Base-by-base conservation (phyloP, 495 filamentous ascomycete species). In the Xylona heveae region DNA sequence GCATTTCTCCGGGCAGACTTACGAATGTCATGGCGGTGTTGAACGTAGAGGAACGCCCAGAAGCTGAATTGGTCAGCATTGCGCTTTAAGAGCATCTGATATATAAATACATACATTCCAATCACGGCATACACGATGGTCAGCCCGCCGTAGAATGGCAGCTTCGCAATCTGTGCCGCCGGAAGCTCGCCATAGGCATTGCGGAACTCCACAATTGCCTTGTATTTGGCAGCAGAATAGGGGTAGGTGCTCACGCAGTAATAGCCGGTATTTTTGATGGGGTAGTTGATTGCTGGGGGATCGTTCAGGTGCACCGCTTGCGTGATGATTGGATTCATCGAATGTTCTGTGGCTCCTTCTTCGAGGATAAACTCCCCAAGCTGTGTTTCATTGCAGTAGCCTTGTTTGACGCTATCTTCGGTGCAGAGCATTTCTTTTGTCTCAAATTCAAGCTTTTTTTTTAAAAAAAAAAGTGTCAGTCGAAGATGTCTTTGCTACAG, bases 151-250 rank as follows among this genome's bases (percentile, higher is more conserved):
- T 99, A 99, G 53, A 99, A 99, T 1, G 90, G 85, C 33, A 99
- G 67, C 51, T 95, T 95, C 9, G 88, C 74, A 45, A 99, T 94
- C 51, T 95, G 83, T 6, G 80, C 76, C 15, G 78, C 88, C 1
- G 88, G 82, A 30, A 99, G 73, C 60, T 95, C 85, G 46, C 88
- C 88, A 44, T 83, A 99, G 8, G 88, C 77, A 53, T 95, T 94
- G 36, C 81, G 68, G 50, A 95, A 95, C 47, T 83, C 82, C 29
- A 91, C 72, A 14, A 83, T 67, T 3, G 74, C 88, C 34, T 61
- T 68, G 48, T 83, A 99, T 28, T 72, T 45, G 6, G 58, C 53
- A n/a, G 58, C 57, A 19, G 58, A 61, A 47, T 64, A 81, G 17
- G 58, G 60, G 40, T 67, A 71, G 14, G 83, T 80, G 39, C 75